Percentiles rank a stretch among this genome's conserved stretches.
Conservation (phyloP, 192 early-diverging fungal species). For the Linnemannia exigua region DNA sequence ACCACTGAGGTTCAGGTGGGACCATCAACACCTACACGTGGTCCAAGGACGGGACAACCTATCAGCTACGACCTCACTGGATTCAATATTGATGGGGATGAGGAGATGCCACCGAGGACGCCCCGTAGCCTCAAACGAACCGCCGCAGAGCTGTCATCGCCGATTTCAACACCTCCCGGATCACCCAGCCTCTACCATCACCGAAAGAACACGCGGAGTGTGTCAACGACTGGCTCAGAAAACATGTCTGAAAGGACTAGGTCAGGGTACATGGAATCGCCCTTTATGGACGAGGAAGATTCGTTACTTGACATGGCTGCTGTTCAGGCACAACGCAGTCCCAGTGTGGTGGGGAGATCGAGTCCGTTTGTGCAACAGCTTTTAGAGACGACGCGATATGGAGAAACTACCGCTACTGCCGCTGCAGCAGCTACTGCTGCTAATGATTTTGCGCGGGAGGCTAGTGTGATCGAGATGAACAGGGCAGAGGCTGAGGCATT, state of each 20-base stretch:
- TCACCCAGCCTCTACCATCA: neutral
- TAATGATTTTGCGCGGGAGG: conserved; percentile 8
- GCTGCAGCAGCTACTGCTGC: neutral
- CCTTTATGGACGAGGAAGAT: conserved; percentile 22
- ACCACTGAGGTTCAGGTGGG: conserved; percentile 15
- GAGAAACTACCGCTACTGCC: neutral
- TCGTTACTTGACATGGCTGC: neutral
- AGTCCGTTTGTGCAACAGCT: conserved; percentile 35
- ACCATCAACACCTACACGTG: conserved; percentile 19
- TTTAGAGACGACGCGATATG: neutral
- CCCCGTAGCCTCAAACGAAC: conserved; percentile 29
- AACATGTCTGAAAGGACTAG: neutral
- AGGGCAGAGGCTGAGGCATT: conserved; percentile 17
- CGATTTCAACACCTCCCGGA: conserved; percentile 17
- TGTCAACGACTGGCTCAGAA: neutral
- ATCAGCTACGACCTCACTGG: conserved; percentile 25
- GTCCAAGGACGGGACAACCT: neutral
- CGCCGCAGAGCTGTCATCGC: conserved; percentile 24
- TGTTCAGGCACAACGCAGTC: neutral
- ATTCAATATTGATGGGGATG: conserved; percentile 23
- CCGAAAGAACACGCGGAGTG: conserved; percentile 18
- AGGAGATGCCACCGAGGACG: neutral
- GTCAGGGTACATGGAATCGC: conserved; percentile 8
- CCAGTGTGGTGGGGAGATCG: neutral
- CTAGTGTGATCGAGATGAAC: conserved; percentile 33